These are phyloP conservation scores for Globisporangium takayamanum DNA, from an alignment of 352 stramenopile species.

Conservation along the genomic window DNA sequence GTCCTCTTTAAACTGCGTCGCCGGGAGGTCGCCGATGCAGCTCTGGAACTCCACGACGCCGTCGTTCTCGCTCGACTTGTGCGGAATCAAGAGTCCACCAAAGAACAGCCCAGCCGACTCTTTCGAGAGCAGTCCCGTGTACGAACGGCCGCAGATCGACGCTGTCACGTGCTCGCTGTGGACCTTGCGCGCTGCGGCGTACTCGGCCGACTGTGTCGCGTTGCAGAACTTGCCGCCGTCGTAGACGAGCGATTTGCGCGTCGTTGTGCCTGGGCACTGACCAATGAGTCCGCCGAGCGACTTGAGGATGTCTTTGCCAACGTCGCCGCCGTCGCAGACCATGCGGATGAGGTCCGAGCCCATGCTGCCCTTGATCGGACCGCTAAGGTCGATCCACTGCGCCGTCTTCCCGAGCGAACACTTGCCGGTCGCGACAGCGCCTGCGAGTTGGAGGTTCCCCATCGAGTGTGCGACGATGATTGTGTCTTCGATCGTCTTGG, in stretches of 20 bases:
- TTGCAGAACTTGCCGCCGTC: constrained; percentile 19
- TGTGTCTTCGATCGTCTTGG: constrained; percentile 45
- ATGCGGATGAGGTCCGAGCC: constrained; percentile 36
- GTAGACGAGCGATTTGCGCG: constrained; percentile 33
- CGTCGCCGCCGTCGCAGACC: constrained; percentile 18
- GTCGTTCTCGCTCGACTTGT: constrained; percentile 18
- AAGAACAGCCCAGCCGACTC: constrained; percentile 24
- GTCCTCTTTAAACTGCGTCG: constrained; percentile 24
- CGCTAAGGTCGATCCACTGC: constrained; percentile 35
- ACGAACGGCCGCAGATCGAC: constrained; percentile 35
- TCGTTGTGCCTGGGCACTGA: constrained; percentile 23
- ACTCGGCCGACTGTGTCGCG: constrained; percentile 15
- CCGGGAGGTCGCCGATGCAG: constrained; percentile 32
- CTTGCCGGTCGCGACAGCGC: constrained; percentile 21
- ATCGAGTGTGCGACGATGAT: constrained; percentile 65
- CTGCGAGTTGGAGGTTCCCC: constrained; percentile 43
- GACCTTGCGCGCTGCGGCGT: constrained; percentile 23
- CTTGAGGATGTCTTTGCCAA: constrained; percentile 23
- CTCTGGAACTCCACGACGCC: constrained; percentile 49
- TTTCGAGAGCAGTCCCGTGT: constrained; percentile 28
- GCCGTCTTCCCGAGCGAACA: constrained; percentile 13
- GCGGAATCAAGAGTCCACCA: constrained; percentile 10
- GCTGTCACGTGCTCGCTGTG: constrained; percentile 26
- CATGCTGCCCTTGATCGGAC: constrained; percentile 42
- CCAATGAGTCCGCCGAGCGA: constrained; percentile 24